Conservation (phyloP, 73 alveolate genomes). For the Paramecium biaurelia region DNA sequence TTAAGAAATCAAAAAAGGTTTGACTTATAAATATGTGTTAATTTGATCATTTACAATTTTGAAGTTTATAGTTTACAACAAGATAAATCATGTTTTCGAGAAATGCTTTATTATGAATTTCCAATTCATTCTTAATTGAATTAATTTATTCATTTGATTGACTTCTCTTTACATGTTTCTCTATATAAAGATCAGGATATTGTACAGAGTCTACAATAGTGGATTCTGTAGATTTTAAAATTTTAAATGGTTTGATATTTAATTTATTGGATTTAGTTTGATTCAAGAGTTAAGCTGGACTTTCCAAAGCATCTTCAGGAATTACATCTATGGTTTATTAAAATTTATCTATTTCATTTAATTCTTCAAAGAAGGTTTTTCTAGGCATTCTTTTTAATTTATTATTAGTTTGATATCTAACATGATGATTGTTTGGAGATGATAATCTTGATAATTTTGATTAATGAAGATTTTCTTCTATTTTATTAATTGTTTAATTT, state of each 20-base stretch:
- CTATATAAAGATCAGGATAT: neutral
- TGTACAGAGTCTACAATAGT: neutral
- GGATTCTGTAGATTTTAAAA: neutral
- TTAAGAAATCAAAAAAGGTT: no score
- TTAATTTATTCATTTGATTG: neutral
- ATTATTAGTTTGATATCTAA: neutral
- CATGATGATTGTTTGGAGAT: neutral
- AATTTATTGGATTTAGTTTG: neutral
- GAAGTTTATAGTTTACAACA: neutral
- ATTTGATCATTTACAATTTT: neutral
- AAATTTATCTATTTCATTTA: neutral
- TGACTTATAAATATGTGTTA: neutral
- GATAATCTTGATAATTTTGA: neutral
- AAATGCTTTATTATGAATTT: neutral
- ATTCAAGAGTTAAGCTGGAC: slow-evolving; percentile 5
- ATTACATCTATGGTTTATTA: neutral
- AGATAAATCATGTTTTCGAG: slow-evolving; percentile 41
- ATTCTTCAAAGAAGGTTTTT: neutral
- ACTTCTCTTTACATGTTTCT: neutral
- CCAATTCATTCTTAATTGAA: neutral
- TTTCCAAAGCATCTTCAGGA: neutral
- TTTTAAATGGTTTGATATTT: neutral
- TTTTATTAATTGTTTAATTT: neutral
- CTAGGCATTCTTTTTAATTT: neutral
- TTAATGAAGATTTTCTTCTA: neutral